Evolutionary conservation across 2,329 filamentous ascomycete species (phyloP), one percentile per base, ranked within the genome.

Genomic region (Acrodontium crateriforme): DNA sequence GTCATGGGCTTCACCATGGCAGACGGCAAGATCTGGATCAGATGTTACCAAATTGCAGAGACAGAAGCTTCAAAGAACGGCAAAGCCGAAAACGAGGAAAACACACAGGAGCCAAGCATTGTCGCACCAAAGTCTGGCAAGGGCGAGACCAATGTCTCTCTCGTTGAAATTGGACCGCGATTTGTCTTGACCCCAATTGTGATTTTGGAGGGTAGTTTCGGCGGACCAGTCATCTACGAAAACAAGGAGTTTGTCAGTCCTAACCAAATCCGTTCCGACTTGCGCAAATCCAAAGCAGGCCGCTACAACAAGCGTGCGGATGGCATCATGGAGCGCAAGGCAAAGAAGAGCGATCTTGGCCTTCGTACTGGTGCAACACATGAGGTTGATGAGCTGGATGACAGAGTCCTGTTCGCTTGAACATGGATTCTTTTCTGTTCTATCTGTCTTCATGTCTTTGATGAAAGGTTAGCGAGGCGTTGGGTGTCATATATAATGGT

Each of bases 181-280:
- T 87, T 94, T 43, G 84, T 94, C 16, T 63, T 94, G 27, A 94
- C 84, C 15, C 87, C 89, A 1, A 94, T 94, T 40, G 75, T 95
- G 32, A 93, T 95, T 41, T 74, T 92, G 44, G 89, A 98, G 54
- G 84, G 83, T 23, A 85, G 80, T 36, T 95, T 98, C 45, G 87
- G 87, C 29, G 89, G 89, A 0, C 87, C 89, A 3, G 83, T 95
- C 40, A 91, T 98, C 49, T 98, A 92, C 60, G 83, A 95, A 65
- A 95, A 95, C 63, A 89, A 83, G 66, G 78, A 93, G 54, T 98
- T 93, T 47, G 81, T 98, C 29, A 89, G 79, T 42, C 89, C 89
- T 7, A 98, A 98, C 69, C 46, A 94, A 59, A 73, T 95, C 39
- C 69, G 89, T 41, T 67, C 82, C 21, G 89, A 95, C 39, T 56